phyloP scores from a whole-genome alignment of 208 protist genomes.

The Herpetomonas tarakana region DNA sequence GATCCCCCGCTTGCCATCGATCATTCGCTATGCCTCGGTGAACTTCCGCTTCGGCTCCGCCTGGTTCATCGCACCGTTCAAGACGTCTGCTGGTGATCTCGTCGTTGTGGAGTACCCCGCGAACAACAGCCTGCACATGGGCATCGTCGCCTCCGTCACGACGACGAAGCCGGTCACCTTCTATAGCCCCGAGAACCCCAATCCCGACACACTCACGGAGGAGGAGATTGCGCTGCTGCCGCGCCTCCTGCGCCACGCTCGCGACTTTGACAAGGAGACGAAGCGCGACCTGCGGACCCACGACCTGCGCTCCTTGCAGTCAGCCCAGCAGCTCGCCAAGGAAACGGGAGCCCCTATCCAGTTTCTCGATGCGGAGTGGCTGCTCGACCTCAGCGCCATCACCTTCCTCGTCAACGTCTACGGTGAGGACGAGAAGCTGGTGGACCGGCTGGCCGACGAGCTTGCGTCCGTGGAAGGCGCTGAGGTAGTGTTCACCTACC shows the following conservation, averaged over 20 bases:
- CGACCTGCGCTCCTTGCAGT: constrained; percentile 58
- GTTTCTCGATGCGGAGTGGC: constrained; percentile 83
- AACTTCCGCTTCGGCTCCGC: constrained; percentile 87
- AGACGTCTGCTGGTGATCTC: constrained; percentile 67
- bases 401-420: constrained; percentile 82
- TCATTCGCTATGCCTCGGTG: constrained; percentile 76
- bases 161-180: constrained; percentile 73
- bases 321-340: constrained; percentile 47
- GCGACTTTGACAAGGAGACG: constrained; percentile 72
- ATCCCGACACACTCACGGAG: constrained; percentile 57
- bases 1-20: constrained; percentile 4
- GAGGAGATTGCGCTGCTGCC: constrained; percentile 51
- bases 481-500: constrained; percentile 86
- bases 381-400: constrained; percentile 74
- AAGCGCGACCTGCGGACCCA: constrained; percentile 65
- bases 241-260: constrained; percentile 75
- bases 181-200: constrained; percentile 49
- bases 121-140: constrained; percentile 65
- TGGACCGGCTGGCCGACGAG: constrained; percentile 71
- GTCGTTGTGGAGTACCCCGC: constrained; percentile 81
- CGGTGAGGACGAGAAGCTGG: constrained; percentile 27
- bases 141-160: constrained; percentile 68
- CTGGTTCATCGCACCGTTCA: constrained; percentile 86
- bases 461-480: constrained; percentile 63
- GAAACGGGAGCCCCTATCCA: constrained; percentile 46